Evolutionary conservation across 2,329 filamentous ascomycete genomes (phyloP).

Genomic region (Grosmannia serpens): DNA sequence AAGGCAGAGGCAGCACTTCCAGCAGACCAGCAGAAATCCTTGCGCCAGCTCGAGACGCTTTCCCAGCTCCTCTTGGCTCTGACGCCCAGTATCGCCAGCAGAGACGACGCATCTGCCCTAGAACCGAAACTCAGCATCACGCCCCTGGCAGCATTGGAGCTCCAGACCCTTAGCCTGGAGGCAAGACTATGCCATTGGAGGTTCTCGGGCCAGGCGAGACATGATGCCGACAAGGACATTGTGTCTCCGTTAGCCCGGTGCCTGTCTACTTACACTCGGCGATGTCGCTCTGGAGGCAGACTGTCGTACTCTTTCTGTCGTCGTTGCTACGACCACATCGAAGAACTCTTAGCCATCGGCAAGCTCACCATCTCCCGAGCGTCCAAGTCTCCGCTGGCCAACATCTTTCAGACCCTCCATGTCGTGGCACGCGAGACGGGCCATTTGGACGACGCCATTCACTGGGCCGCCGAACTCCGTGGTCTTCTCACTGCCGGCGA

Average conservation of each 20-base stretch:
- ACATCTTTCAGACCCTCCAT: slow-evolving; percentile 40
- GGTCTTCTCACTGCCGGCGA: slow-evolving; percentile 22
- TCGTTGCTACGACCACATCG: slow-evolving; percentile 24
- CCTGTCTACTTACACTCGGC: slow-evolving; percentile 46
- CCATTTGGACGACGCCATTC: slow-evolving; percentile 38
- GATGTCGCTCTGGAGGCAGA: slow-evolving; percentile 24
- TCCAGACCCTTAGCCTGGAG: slow-evolving; percentile 53
- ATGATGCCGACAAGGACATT: slow-evolving; percentile 51
- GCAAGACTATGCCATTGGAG: slow-evolving; percentile 55
- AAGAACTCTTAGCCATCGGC: slow-evolving; percentile 22
- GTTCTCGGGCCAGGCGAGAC: slow-evolving; percentile 42
- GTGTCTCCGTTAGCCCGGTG: slow-evolving; percentile 54
- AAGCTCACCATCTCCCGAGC: slow-evolving; percentile 21
- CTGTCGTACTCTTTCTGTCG: slow-evolving; percentile 28
- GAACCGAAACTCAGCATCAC: slow-evolving; percentile 43
- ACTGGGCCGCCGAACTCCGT: slow-evolving; percentile 41
- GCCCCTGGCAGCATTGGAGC: slow-evolving; percentile 45
- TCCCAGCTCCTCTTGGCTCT: slow-evolving; percentile 55
- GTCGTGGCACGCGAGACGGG: slow-evolving; percentile 31
- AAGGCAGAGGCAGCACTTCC: slow-evolving; percentile 19
- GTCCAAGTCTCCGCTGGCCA: slow-evolving; percentile 31
- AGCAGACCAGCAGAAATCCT: slow-evolving; percentile 42
- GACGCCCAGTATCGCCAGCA: slow-evolving; percentile 53
- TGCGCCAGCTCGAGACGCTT: slow-evolving; percentile 54
- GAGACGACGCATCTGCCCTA: slow-evolving; percentile 45